Base-by-base conservation (phyloP, 2,329 filamentous ascomycete genomes). In the Scedosporium boydii region DNA sequence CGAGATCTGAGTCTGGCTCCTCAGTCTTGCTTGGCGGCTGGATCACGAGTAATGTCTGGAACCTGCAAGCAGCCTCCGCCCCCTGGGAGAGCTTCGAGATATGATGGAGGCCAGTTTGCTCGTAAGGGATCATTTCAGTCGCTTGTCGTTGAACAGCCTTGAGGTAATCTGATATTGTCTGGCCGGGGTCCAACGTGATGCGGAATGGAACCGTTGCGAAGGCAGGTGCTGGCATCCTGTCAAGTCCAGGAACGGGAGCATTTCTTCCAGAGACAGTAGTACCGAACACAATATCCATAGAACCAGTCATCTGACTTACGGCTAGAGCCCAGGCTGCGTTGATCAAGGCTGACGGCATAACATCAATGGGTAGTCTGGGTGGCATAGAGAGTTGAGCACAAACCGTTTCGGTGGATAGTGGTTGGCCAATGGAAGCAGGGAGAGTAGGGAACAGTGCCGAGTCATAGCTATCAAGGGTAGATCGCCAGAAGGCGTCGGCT, bases 121-220 rank as follows among this genome's bases (percentile, higher is more conserved):
- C 68, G 42, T 63, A 66, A 3, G 60, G 62, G 2, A 63, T 64
- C 64, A 67, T 66, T 16, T 64, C 62, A 23, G 59, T 62, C 1
- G 64, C 58, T 48, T 69, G 66, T 18, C 66, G 58, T 53, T 70
- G 68, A 3, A 69, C 60, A 1, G 60, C 38, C 1, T 64, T 55
- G 9, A 72, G 62, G 12, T 66, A 67, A 7, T 67, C 58, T 21
- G 62, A 56, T 16, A 69, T 27, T 1, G 57, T 63, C 5, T 62
- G 61, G 14, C 60, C 21, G 9, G 29, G 57, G 10, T 65, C 48
- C 3, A 70, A 21, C 1, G 29, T 56, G 2, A 70, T 56, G 7
- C 70, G 65, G 1, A 71, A 57, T 6, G 72, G 72, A 0, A 74
- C 65, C 2, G 70, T 72, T 10, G 69, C 67, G 27, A 75, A 70